These are phyloP conservation scores for Sporothrix sp. DNA, from an alignment of 2,329 filamentous ascomycete species.

Conservation along the genomic window DNA sequence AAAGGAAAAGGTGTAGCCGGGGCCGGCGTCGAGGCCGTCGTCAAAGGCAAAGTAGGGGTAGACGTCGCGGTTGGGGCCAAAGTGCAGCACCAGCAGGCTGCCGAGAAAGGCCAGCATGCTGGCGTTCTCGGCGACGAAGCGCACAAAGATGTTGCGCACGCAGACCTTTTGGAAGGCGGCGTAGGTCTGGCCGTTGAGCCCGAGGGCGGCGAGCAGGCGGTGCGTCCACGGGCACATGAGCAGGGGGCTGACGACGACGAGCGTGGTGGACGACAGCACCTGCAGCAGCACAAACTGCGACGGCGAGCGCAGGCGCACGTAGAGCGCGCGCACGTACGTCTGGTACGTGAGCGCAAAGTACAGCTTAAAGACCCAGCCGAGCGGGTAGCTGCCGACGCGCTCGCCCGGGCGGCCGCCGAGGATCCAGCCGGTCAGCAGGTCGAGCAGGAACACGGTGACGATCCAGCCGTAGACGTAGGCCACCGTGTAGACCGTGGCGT, in stretches of 20 bases:
- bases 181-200: constrained; percentile 50
- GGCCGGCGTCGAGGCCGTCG: constrained; percentile 21
- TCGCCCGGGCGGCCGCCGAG: constrained; percentile 56
- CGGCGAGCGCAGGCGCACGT: constrained; percentile 56
- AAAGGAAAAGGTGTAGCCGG: constrained; percentile 48
- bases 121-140: constrained; percentile 56
- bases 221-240: constrained; percentile 54
- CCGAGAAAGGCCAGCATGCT: constrained; percentile 60
- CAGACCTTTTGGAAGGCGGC: constrained; percentile 56
- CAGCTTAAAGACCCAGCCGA: constrained; percentile 63
- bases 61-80: constrained; percentile 55
- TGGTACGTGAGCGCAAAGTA: constrained; percentile 61
- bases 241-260: constrained; percentile 54
- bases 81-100: constrained; percentile 55
- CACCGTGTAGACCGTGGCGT: constrained; percentile 56
- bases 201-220: constrained; percentile 41
- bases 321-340: constrained; percentile 59
- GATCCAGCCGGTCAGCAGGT: constrained; percentile 57
- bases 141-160: constrained; percentile 57
- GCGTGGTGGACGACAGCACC: constrained; percentile 50
- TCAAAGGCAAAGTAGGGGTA: constrained; percentile 64
- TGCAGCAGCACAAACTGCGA: constrained; percentile 57
- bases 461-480: constrained; percentile 64
- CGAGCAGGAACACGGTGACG: constrained; percentile 53
- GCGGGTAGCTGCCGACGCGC: constrained; percentile 58